Percentiles rank a stretch among this genome's conserved stretches.
These are phyloP conservation scores for Cenchrus fungigraminus DNA, from an alignment of 176 grass and related monocot species.

Conservation along the genomic window DNA sequence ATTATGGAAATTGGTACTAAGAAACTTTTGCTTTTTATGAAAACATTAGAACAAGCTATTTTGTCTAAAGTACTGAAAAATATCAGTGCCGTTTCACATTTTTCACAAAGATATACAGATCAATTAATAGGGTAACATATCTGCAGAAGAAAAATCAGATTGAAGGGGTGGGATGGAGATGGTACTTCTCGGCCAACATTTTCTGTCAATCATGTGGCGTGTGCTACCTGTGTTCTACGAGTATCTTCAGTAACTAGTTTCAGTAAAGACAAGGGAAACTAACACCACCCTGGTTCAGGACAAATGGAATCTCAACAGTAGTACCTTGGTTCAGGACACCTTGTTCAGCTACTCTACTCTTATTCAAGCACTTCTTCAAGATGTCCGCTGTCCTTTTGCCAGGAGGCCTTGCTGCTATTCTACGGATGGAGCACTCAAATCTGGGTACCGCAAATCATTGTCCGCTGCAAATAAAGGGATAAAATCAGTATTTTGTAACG, in stretches of 20 bases:
- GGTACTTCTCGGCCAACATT: neutral
- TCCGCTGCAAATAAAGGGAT: conserved; percentile 23
- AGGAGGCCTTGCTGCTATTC: conserved; percentile 8
- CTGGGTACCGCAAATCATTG: conserved; percentile 28
- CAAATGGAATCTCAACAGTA: neutral
- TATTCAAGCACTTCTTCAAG: conserved; percentile 5
- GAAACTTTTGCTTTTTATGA: neutral
- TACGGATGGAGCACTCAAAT: neutral
- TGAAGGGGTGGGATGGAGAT: too few relatives aligned
- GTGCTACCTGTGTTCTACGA: neutral
- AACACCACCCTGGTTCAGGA: neutral
- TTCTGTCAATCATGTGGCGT: neutral
- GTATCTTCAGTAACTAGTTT: conserved; percentile 27
- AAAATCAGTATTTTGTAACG: neutral
- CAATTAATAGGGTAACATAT: neutral
- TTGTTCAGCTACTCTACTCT: neutral
- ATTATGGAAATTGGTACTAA: neutral
- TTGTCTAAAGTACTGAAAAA: neutral
- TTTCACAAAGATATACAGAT: neutral
- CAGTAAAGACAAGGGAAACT: conserved; percentile 7
- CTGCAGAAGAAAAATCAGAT: neutral
- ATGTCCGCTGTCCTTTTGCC: neutral
- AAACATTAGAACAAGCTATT: neutral
- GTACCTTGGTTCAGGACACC: neutral
- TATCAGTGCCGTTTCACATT: neutral